These are phyloP conservation scores for Rusavskia elegans DNA, from an alignment of 495 filamentous ascomycete genomes.

Conservation along the genomic window DNA sequence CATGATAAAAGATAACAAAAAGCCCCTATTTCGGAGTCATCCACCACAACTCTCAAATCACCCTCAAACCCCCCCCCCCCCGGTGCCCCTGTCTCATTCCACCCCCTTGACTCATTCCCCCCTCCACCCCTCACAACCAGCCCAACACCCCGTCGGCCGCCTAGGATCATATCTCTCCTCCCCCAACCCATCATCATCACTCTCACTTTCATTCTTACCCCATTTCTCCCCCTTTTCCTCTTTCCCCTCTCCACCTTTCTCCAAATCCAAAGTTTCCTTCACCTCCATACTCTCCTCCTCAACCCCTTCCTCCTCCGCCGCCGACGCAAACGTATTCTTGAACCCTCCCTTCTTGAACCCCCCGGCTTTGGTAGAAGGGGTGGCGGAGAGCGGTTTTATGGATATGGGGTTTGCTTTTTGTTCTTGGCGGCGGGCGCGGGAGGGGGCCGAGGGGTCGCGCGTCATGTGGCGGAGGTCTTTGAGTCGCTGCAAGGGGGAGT, in stretches of 20 bases:
- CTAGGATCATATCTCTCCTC: constrained; percentile 35
- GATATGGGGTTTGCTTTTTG: neutral
- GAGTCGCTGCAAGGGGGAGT: constrained; percentile 30
- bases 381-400: constrained; percentile 10
- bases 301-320: constrained; percentile 36
- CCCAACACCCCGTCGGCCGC: constrained; percentile 33
- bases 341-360: constrained; percentile 51
- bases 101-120: neutral
- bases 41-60: too few relatives aligned
- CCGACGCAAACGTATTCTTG: constrained; percentile 41
- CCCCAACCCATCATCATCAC: constrained; percentile 15
- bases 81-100: too few relatives aligned
- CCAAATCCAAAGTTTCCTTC: constrained; percentile 27
- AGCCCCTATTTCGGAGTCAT: too few relatives aligned
- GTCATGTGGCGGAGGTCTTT: constrained; percentile 47
- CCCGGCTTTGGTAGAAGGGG: constrained; percentile 14
- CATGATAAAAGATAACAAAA: too few relatives aligned
- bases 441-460: constrained; percentile 31
- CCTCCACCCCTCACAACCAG: constrained; percentile 19
- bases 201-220: constrained; percentile 17
- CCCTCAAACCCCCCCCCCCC: too few relatives aligned
- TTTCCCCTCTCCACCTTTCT: neutral
- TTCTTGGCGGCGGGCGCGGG: neutral
- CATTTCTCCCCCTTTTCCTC: neutral
- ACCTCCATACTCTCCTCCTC: constrained; percentile 41